Conservation (phyloP, 495 filamentous ascomycete genomes). For the Aspergillus indologenus region DNA sequence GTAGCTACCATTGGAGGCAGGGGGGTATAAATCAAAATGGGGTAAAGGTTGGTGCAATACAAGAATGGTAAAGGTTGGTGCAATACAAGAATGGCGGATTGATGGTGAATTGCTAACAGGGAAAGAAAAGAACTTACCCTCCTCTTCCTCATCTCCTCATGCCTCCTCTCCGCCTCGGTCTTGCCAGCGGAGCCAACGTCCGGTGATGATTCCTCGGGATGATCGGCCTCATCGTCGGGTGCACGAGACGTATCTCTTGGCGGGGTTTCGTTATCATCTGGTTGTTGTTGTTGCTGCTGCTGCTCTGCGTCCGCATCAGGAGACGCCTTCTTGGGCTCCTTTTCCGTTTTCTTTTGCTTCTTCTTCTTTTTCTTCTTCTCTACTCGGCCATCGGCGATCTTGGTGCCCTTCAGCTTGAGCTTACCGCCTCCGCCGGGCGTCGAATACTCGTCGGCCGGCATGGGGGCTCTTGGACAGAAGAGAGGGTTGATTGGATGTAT, state of each 20-base stretch:
- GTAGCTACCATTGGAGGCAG: too few relatives aligned
- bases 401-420: conserved; percentile 77
- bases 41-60: too few relatives aligned
- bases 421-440: conserved; percentile 56
- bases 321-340: conserved; percentile 28
- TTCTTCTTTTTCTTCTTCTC: conserved; percentile 62
- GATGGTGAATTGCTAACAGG: too few relatives aligned
- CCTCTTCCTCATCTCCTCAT: conserved; percentile 76
- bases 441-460: conserved; percentile 62
- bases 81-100: too few relatives aligned
- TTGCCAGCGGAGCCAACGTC: conserved; percentile 41
- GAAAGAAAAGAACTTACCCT: conserved; percentile 50
- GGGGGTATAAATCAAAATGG: not conserved
- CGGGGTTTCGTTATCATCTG: too few relatives aligned
- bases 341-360: too few relatives aligned
- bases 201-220: conserved; percentile 9
- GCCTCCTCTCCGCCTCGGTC: conserved; percentile 79
- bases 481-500: not conserved
- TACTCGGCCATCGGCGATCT: conserved; percentile 49
- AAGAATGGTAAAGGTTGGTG: too few relatives aligned
- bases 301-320: not conserved
- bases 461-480: not conserved
- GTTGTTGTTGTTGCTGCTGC: conserved; percentile 2
- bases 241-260: not conserved
- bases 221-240: conserved; percentile 4